Base-by-base conservation (phyloP, 164 flowering plant genomes). In the Nymphaea thermarum region DNA sequence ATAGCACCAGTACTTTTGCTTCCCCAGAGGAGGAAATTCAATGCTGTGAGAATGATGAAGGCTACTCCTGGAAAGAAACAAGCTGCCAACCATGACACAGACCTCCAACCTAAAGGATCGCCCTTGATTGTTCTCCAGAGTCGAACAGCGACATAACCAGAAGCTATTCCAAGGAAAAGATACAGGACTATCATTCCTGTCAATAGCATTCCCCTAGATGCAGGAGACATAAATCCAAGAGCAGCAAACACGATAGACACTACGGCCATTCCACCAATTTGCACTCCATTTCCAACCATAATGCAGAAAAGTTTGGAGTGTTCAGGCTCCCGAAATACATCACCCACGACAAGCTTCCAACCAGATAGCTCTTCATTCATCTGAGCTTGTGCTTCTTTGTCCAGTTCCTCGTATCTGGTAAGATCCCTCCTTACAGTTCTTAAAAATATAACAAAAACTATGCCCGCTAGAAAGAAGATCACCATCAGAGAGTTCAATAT, bases 331-430 rank as follows among this genome's bases (percentile, higher is more conserved):
- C 89, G 76, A 60, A 85, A 85, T 18, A 84, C 90, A 76, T 86
- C 86, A 44, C 90, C 89, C 42, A 84, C 89, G 51, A 85, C 87
- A 66, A 85, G 85, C 79, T 85, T 85, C 89, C 89, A 85, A 4
- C 89, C 89, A 4, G 89, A 86, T 2, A 84, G 85, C 80, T 86
- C 90, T 74, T 85, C 89, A 67, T 85, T 85, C 86, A 83, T 85
- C 75, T 85, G 87, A 41, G 86, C 87, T 69, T 86, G 85, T 72
- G 90, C 81, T 73, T 86, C 90, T 70, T 86, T 84, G 77, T 85
- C 86, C 71, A 84, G 60, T 17, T 82, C 87, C 68, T 84, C 85
- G 53, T 84, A 84, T 72, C 79, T 74, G 17, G 87, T 80, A 43
- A 79, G 64, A 53, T 79, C 82, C 71, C 82, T 76, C 65, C 82